Evolutionary conservation across 148 eudicot genomes (phyloP).

Genomic region (Chenopodium formosanum): DNA sequence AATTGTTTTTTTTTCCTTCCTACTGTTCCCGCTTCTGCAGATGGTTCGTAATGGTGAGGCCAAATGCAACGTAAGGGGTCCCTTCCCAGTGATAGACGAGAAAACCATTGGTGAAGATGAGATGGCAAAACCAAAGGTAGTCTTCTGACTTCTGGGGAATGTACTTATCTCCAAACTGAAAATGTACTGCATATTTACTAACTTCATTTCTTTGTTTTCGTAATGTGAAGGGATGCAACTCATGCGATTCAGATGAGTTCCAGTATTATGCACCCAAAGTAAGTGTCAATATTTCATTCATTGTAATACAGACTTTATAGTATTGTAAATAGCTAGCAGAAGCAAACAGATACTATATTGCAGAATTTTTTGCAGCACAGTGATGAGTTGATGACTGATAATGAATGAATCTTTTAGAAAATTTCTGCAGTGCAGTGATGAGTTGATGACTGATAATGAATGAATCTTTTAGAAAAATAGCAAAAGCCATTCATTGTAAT

Average conservation of each 20-base stretch:
- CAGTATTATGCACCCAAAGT: conserved; percentile 22
- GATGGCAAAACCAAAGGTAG: conserved; percentile 35
- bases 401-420: too few relatives aligned
- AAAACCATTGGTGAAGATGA: conserved; percentile 62
- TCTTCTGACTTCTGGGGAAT: neutral
- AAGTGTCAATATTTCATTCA: neutral
- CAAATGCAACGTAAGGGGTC: conserved; percentile 49
- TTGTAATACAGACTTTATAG: neutral
- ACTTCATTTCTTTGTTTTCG: conserved; percentile 12
- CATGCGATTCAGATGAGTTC: conserved; percentile 20
- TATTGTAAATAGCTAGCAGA: neutral
- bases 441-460: neutral
- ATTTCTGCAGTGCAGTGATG: neutral
- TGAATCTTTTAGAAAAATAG: too few relatives aligned
- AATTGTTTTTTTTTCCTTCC: neutral
- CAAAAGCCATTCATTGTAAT: too few relatives aligned
- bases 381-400: neutral
- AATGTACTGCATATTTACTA: neutral
- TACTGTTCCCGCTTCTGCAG: conserved; percentile 28
- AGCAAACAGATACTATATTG: neutral
- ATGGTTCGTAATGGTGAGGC: conserved; percentile 90
- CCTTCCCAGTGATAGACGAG: conserved; percentile 52
- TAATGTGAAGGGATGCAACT: conserved; percentile 23
- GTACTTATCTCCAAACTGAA: neutral
- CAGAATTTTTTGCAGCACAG: neutral